A percentile compares a stretch with the other conserved stretches of the same genome.
Evolutionary conservation across 2,329 filamentous ascomycete genomes (phyloP).

Genomic region (Daldinia sp.): DNA sequence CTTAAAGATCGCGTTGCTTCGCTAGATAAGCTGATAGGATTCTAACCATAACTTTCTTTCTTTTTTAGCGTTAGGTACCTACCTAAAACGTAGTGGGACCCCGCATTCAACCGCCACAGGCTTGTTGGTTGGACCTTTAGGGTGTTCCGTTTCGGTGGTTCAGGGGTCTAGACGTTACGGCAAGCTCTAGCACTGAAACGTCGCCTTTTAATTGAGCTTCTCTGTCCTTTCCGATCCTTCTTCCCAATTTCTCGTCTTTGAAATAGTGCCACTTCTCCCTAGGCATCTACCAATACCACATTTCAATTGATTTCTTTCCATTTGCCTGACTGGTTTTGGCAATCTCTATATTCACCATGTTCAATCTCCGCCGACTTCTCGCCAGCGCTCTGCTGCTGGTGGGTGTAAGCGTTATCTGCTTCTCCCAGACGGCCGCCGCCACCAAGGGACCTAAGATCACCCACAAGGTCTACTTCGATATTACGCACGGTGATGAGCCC

Average conservation of each 20-base stretch:
- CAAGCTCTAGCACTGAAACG: constrained; percentile 42
- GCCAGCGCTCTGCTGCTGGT: constrained; percentile 81
- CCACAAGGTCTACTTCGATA: constrained; percentile 92
- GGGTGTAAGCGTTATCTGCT: constrained; percentile 78
- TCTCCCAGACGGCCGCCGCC: constrained; percentile 79
- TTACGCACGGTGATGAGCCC: constrained; percentile 78
- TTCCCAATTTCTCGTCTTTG: constrained; percentile 27
- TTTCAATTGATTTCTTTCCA: constrained; percentile 13
- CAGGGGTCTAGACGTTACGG: constrained; percentile 33
- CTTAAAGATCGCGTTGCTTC: neutral
- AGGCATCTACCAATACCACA: constrained; percentile 21
- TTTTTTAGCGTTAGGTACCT: neutral
- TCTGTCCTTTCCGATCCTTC: constrained; percentile 46
- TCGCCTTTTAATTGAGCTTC: constrained; percentile 43
- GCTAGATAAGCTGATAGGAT: constrained; percentile 32
- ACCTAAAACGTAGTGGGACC: constrained; percentile 33
- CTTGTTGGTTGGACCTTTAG: constrained; percentile 17
- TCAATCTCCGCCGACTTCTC: constrained; percentile 77
- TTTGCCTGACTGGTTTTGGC: constrained; percentile 28
- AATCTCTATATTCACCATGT: constrained; percentile 68
- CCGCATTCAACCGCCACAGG: constrained; percentile 41
- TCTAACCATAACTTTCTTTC: constrained; percentile 1
- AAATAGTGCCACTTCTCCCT: constrained; percentile 26
- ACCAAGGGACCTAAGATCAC: constrained; percentile 94
- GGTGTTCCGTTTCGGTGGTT: constrained; percentile 4